Base-by-base conservation (phyloP, 305 asterid genomes). In the Fraxinus platypoda region DNA sequence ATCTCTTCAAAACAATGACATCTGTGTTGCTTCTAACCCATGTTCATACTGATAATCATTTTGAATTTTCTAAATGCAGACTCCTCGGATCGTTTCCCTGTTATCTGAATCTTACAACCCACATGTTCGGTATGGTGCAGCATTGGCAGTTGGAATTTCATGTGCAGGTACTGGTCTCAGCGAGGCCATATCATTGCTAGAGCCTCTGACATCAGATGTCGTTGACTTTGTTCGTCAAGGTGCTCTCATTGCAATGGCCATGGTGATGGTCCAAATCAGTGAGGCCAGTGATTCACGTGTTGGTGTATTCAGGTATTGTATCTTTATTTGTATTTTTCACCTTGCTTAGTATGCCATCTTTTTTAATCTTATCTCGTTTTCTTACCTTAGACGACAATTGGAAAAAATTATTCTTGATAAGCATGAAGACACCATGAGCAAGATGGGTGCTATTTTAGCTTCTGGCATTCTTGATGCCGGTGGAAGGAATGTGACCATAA, bases 381-480 rank as follows among this genome's bases (percentile, higher is more conserved):
- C 30, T 59, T 71, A 41, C 38, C 43, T 59, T 77, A 96, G 99
- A 98, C 94, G 97, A 21, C 99, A 97, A 91, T 82, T 97, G 89
- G 99, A 93, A 84, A 95, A 97, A 84, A 97, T 97, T 75, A 93
- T 93, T 79, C 92, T 92, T 9, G 99, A 97, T 86, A 95, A 97
- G 88, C 98, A 95, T 80, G 99, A 97, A 88, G 99, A 97, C 86
- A 92, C 98, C 76, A 97, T 97, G 98, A 97, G 99, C 92, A 97
- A 97, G 88, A 97, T 97, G 99, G 98, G 99, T 76, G 99, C 99
- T 66, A 97, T 97, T 83, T 89, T 97, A 84, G 99, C 99, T 81
- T 89, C 98, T 3, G 98, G 98, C 70, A 93, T 95, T 49, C 92
- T 95, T 25, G 98, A 93, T 90, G 98, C 98, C 62, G 98, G 98